Base-by-base conservation (phyloP, 495 filamentous ascomycete genomes). In the Cercophora samala region DNA sequence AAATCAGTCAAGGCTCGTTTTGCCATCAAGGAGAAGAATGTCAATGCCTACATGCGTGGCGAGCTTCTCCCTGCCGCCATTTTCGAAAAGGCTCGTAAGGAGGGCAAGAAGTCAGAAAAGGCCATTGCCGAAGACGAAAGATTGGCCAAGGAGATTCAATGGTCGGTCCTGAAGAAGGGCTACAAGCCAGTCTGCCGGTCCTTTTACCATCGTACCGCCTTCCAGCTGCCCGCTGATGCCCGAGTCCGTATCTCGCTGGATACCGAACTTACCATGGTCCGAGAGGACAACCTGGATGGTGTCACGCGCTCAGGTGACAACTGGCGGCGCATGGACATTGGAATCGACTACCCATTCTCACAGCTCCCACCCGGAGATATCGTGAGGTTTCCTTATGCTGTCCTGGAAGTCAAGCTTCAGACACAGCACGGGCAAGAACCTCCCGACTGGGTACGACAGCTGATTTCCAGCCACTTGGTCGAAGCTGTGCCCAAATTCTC, bases 401-500 rank as follows among this genome's bases (percentile, higher is more conserved):
- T 99, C 24, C 84, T 99, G 42, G 95, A 99, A 76, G 95, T 99
- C 62, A 99, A 99, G 82, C 84, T 99, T 25, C 96, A 98, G 78
- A 99, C 96, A 2, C 93, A 97, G 77, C 88, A 90, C 37, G 95
- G 96, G n/a, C 93, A 97, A 76, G 93, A 97, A 72, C 95, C 96
- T 23, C 95, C 95, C 0, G 88, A 93, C 72, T 99, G 95, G 95
- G 94, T 97, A 65, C 89, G 91, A 13, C 92, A 97, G 69, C 83
- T 99, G 54, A 95, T 91, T 23, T 85, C 92, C 18, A 95, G 91
- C 70, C 95, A 99, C 77, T 85, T 99, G 24, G 95, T 99, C 17
- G 95, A 99, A 76, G 95, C 96, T 1, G 93, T 98, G 1, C 95
- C 95, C 61, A 99, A 99, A 74, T 99, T 97, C 82, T 97, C 93